Conservation (phyloP, 2,329 filamentous ascomycete species). For the Colletotrichum incanum region DNA sequence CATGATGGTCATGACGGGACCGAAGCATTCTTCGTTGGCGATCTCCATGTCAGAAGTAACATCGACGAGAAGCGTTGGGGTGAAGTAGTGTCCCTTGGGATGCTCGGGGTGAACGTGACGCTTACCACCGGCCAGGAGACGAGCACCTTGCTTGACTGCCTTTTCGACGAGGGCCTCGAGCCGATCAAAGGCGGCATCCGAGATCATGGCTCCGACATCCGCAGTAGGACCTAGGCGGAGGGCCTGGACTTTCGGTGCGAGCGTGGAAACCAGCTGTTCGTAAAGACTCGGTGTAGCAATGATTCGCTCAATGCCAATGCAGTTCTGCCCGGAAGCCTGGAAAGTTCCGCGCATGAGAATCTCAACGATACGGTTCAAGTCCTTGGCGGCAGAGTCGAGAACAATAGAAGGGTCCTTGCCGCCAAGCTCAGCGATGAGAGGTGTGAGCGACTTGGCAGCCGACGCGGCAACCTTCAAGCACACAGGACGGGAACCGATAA, state of each 20-base stretch:
- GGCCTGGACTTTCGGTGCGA: constrained; percentile 81
- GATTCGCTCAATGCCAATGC: constrained; percentile 95
- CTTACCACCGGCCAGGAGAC: constrained; percentile 84
- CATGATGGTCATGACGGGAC: constrained; percentile 90
- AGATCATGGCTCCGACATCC: constrained; percentile 94
- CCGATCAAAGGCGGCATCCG: constrained; percentile 79
- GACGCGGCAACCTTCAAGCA: constrained; percentile 90
- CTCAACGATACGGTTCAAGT: constrained; percentile 82
- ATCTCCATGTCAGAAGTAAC: constrained; percentile 90
- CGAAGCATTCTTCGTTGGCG: constrained; percentile 93
- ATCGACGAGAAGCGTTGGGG: constrained; percentile 90
- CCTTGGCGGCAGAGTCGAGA: constrained; percentile 79
- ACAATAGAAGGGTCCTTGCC: constrained; percentile 95
- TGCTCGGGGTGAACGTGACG: constrained; percentile 80
- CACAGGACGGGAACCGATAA: constrained; percentile 91
- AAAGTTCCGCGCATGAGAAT: constrained; percentile 94
- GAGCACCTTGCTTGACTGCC: constrained; percentile 84
- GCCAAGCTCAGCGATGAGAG: constrained; percentile 91
- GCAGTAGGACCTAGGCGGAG: constrained; percentile 83
- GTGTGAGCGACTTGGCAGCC: constrained; percentile 88
- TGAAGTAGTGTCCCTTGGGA: constrained; percentile 90
- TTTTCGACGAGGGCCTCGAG: constrained; percentile 84
- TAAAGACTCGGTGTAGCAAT: constrained; percentile 86
- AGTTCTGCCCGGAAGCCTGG: constrained; percentile 97
- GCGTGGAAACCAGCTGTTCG: constrained; percentile 76